These are phyloP conservation scores for Zymoseptoria tritici DNA, from an alignment of 2,329 filamentous ascomycete species.

Conservation along the genomic window DNA sequence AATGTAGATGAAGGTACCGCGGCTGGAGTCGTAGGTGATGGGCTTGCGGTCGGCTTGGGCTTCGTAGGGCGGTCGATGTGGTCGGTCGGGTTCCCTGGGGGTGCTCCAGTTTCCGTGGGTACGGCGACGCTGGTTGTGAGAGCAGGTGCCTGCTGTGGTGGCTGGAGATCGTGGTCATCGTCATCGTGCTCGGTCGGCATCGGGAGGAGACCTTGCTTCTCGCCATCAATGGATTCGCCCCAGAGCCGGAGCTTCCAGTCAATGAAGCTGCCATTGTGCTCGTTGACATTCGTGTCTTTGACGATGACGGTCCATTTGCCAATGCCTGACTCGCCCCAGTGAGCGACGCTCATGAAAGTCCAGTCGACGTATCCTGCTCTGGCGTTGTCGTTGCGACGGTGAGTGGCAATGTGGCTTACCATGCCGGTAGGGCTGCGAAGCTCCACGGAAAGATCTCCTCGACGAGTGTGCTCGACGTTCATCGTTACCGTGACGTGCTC, in stretches of 20 bases:
- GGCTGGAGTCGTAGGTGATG: constrained; percentile 33
- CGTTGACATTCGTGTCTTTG: constrained; percentile 74
- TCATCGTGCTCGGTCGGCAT: constrained; percentile 80
- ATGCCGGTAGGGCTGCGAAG: constrained; percentile 76
- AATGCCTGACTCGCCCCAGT: constrained; percentile 85
- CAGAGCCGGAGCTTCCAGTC: constrained; percentile 94
- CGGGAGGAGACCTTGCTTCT: constrained; percentile 66
- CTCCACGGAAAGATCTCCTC: constrained; percentile 89
- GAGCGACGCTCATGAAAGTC: constrained; percentile 98
- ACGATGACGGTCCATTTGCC: constrained; percentile 89
- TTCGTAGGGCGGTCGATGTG: constrained; percentile 50
- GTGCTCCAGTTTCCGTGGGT: constrained; percentile 40
- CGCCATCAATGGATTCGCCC: constrained; percentile 76
- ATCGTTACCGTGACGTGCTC: constrained; percentile 97
- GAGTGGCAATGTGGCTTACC: constrained; percentile 73
- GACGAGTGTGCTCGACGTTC: constrained; percentile 81
- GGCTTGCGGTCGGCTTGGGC: constrained; percentile 30
- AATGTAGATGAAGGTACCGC: constrained; percentile 30
- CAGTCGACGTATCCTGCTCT: constrained; percentile 76
- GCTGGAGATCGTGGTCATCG: constrained; percentile 63
- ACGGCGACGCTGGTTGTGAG: constrained; percentile 52
- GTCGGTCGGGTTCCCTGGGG: constrained; percentile 38
- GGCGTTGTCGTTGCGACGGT: constrained; percentile 61
- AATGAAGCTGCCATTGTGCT: constrained; percentile 66
- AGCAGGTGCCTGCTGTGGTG: constrained; percentile 47